Conservation (phyloP, 2,329 filamentous ascomycete genomes). For the Epichloe uncinata region DNA sequence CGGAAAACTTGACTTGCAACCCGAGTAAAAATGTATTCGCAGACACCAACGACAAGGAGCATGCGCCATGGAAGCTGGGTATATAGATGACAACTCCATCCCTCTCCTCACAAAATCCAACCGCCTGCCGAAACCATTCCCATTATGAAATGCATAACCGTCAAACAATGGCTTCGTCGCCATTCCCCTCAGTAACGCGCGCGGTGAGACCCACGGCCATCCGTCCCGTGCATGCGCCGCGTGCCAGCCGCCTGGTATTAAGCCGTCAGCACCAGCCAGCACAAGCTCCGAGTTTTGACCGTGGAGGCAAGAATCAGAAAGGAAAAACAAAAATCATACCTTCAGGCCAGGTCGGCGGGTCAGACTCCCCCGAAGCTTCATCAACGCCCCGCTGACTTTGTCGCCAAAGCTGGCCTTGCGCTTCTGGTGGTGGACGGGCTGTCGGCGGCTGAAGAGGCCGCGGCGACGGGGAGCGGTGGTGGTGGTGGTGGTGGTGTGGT, state of each 20-base stretch:
- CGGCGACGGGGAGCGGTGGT: slow-evolving; percentile 27
- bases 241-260: slow-evolving; percentile 53
- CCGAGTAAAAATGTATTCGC: no score
- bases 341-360: slow-evolving; percentile 59
- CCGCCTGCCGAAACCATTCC: not conserved
- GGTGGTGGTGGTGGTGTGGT: slow-evolving; percentile 19
- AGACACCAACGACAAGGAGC: no score
- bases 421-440: slow-evolving; percentile 46
- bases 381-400: slow-evolving; percentile 63
- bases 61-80: no score
- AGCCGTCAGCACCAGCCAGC: no score
- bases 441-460: slow-evolving; percentile 27
- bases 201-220: slow-evolving; percentile 46
- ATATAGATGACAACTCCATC: no score
- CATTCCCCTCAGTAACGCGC: slow-evolving; percentile 5
- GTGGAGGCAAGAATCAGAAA: not conserved
- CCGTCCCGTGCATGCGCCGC: slow-evolving; percentile 60
- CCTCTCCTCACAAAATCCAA: no score
- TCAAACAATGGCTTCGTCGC: not conserved
- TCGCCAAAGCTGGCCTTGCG: slow-evolving; percentile 58
- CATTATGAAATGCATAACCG: not conserved
- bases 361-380: slow-evolving; percentile 58
- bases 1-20: no score
- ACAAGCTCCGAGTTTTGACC: not conserved
- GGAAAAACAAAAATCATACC: slow-evolving; percentile 25